Evolutionary conservation across 306 rosid genomes (phyloP), one percentile per base, ranked within the genome.

Genomic region (Lablab purpureus): DNA sequence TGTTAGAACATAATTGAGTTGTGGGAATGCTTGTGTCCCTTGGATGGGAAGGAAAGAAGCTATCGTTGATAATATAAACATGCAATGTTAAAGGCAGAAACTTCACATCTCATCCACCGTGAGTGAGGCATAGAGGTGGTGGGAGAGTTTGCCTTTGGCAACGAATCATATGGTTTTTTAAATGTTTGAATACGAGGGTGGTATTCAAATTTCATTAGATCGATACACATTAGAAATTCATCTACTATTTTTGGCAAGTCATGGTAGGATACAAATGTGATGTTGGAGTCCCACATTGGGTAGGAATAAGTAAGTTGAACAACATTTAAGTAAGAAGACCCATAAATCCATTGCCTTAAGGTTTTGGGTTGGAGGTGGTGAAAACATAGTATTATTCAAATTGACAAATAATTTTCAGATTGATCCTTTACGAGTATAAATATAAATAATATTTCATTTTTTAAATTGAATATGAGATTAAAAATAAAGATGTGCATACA

Each of bases 31-130:
- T 27, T 55, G 67, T 76, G 72, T 84, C 19, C 85, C 89, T 86
- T 84, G 28, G 83, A 74, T 76, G 69, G 56, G 64, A 84, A 83
- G 85, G 83, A 87, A 88, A 79, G 62, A 45, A 37, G 72, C 19
- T 36, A 52, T 71, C 18, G 65, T 78, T 86, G 13, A 65, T 74
- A 74, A 75, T 67, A 28, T 59, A 65, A 67, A 43, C 76, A 74
- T 71, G 84, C 58, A 85, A 84, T 73, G 66, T 60, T 50, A 8
- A 56, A 59, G 75, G 68, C 74, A 63, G 50, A 59, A 40, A 55
- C 54, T 64, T 72, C 54, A 78, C 46, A 83, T 83, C 50, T 56
- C 52, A 19, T 73, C 81, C 77, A 83, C 73, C 76, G 56, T 51
- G 81, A 81, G 81, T 67, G 81, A 68, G 47, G 69, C 78, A 51